A percentile compares a stretch with the other conserved stretches of the same genome.
Conservation (phyloP, 2,329 filamentous ascomycete genomes). For the Dendryphion nanum region DNA sequence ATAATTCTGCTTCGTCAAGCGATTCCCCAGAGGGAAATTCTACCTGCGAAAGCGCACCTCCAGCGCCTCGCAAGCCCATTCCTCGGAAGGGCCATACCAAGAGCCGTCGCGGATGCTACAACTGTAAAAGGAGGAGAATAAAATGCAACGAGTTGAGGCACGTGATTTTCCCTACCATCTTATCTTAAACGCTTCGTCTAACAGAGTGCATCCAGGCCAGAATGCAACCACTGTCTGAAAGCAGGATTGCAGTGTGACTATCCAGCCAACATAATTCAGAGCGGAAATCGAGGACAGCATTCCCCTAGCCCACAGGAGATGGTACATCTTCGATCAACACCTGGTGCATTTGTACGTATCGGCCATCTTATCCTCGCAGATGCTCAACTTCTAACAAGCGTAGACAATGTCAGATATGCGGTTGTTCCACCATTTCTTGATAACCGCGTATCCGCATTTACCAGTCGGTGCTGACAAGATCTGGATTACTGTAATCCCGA, state of each 20-base stretch:
- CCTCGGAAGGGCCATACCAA: slow-evolving; percentile 63
- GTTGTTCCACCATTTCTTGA: slow-evolving; percentile 66
- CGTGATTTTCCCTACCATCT: not conserved
- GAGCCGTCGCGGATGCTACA: slow-evolving; percentile 64
- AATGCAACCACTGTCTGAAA: slow-evolving; percentile 63
- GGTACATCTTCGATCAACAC: slow-evolving; percentile 29
- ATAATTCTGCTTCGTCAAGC: slow-evolving; percentile 22
- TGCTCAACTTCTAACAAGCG: too few relatives aligned
- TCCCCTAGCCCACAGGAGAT: slow-evolving; percentile 26
- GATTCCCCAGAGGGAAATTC: slow-evolving; percentile 27
- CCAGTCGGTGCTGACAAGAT: slow-evolving; percentile 64
- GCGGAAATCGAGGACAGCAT: slow-evolving; percentile 17
- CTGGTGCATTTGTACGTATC: slow-evolving; percentile 34
- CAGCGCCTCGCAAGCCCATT: slow-evolving; percentile 34
- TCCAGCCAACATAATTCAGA: slow-evolving; percentile 45
- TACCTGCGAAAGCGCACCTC: slow-evolving; percentile 19
- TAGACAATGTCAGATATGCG: slow-evolving; percentile 59
- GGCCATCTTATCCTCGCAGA: too few relatives aligned
- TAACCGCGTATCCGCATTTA: slow-evolving; percentile 62
- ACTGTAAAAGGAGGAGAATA: slow-evolving; percentile 66
- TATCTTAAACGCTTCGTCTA: not conserved
- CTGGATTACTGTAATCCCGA: slow-evolving; percentile 67
- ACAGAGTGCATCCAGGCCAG: slow-evolving; percentile 44
- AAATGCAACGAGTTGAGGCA: slow-evolving; percentile 64
- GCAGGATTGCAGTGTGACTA: slow-evolving; percentile 64